Conservation (phyloP, 1,284 basidiomycete genomes). For the Moesziomyces sp. region DNA sequence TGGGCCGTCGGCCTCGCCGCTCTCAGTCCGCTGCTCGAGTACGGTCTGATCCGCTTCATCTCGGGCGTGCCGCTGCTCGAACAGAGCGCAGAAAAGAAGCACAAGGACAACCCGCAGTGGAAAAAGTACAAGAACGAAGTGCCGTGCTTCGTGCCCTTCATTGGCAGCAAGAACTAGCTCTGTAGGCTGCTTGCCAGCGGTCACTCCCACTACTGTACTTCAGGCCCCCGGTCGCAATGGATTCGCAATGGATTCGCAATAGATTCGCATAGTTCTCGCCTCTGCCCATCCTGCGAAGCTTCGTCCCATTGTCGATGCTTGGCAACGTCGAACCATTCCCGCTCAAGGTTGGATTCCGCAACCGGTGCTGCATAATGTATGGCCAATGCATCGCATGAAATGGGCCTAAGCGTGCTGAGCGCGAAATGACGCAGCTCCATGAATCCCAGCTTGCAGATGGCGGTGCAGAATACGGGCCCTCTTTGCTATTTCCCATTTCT, state of each 20-base stretch:
- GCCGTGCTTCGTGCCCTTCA: conserved; percentile 57
- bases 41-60: conserved; percentile 70
- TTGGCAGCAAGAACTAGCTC: conserved; percentile 47
- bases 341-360: no score
- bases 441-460: neutral
- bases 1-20: conserved; percentile 70
- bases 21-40: conserved; percentile 77
- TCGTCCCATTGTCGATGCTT: no score
- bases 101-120: conserved; percentile 76
- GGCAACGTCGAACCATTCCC: no score
- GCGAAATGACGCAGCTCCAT: neutral
- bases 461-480: neutral
- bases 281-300: no score
- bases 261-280: no score
- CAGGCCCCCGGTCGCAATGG: neutral
- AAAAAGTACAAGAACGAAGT: conserved; percentile 74
- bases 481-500: no score
- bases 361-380: neutral
- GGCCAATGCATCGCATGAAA: neutral
- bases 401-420: neutral
- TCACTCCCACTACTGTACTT: neutral
- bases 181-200: neutral
- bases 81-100: conserved; percentile 75
- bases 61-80: conserved; percentile 80
- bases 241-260: no score